A percentile compares a stretch with the other conserved stretches of the same genome.
Evolutionary conservation across 2,329 filamentous ascomycete species (phyloP).

Genomic region (Fusarium sp.): DNA sequence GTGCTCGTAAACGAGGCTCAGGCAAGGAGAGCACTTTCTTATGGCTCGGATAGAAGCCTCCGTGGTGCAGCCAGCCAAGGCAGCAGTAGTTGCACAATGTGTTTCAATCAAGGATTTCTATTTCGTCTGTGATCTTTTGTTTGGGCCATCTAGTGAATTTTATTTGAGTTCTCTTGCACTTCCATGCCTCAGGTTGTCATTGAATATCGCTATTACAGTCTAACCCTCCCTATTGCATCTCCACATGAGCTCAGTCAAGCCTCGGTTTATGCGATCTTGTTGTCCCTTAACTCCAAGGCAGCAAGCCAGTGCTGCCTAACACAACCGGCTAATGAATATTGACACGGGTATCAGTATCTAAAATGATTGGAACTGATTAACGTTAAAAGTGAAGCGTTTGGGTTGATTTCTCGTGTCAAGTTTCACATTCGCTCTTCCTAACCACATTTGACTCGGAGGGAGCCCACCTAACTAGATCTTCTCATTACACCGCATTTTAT

Average conservation of each 20-base stretch:
- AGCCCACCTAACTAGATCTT: not conserved
- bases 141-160: not conserved
- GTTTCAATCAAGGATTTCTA: not conserved
- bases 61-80: not conserved
- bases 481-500: not conserved
- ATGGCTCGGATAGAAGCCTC: not conserved
- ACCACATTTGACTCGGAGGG: not conserved
- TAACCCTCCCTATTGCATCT: not conserved
- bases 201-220: not conserved
- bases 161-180: not conserved
- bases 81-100: not conserved
- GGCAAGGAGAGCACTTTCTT: not conserved
- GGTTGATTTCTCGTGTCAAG: not conserved
- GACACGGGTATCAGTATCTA: constrained; percentile 9
- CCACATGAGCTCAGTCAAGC: not conserved
- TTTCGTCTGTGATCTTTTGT: not conserved
- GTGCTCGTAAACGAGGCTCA: not conserved
- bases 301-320: not conserved
- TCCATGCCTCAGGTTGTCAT: no score
- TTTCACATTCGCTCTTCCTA: constrained; percentile 10
- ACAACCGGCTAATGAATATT: constrained; percentile 12
- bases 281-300: not conserved
- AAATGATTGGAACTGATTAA: not conserved
- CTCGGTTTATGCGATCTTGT: not conserved
- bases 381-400: not conserved